A percentile compares a stretch with the other conserved stretches of the same genome.
Evolutionary conservation across 2,329 filamentous ascomycete species (phyloP).

Genomic region (Fusarium paranaense): DNA sequence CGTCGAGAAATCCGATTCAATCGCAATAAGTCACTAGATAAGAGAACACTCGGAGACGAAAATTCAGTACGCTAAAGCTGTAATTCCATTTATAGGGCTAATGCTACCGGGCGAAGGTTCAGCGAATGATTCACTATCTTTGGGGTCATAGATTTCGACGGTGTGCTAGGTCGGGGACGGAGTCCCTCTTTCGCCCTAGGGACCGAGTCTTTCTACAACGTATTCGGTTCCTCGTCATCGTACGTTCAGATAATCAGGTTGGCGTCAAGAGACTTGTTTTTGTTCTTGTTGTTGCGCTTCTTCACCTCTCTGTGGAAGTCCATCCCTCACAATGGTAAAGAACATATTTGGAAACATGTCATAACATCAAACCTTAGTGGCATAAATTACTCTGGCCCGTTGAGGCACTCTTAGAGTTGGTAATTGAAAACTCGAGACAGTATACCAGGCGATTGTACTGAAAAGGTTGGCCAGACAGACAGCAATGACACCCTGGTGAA

Average conservation of each 20-base stretch:
- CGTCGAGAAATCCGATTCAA: neutral
- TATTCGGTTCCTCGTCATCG: fast-evolving
- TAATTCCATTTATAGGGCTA: neutral
- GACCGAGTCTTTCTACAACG: fast-evolving
- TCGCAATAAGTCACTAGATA: neutral
- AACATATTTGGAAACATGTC: neutral
- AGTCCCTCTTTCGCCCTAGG: neutral
- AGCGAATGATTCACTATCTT: fast-evolving
- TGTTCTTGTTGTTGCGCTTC: neutral
- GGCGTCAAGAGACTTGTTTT: neutral
- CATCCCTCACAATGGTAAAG: fast-evolving
- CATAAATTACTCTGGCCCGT: neutral
- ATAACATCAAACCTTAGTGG: neutral
- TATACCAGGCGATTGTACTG: neutral
- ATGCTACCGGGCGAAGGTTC: neutral
- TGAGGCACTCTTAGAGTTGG: neutral
- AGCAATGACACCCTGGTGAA: neutral
- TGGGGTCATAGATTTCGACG: neutral
- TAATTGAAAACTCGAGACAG: neutral
- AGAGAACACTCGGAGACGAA: neutral
- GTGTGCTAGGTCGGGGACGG: neutral
- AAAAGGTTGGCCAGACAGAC: neutral
- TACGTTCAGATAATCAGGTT: fast-evolving
- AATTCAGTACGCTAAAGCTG: neutral
- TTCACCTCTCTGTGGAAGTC: neutral